phyloP scores from a whole-genome alignment of 1,284 basidiomycete species.

The Tausonia pullulans region DNA sequence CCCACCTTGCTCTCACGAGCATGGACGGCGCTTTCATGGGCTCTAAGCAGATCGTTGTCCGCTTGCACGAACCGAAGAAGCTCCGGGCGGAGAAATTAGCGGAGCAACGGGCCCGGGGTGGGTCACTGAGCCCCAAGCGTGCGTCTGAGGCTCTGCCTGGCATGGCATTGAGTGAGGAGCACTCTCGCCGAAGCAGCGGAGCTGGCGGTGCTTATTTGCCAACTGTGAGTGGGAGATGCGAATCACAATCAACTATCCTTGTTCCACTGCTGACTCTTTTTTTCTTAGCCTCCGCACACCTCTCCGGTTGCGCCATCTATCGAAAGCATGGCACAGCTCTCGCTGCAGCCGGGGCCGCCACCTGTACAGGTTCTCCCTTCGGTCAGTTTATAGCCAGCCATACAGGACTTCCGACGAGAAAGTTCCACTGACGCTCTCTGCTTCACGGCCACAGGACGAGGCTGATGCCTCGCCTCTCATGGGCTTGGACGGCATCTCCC shows the following conservation, averaged over 20 bases:
- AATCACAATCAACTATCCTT: too few species aligned
- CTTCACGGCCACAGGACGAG: conserved; percentile 37
- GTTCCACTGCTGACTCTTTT: not conserved
- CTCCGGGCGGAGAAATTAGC: conserved; percentile 76
- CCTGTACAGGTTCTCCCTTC: too few species aligned
- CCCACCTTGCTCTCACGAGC: conserved; percentile 54
- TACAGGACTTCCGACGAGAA: too few species aligned
- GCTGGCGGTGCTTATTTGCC: not conserved
- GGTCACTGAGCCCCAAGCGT: too few species aligned
- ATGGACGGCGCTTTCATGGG: conserved; percentile 65
- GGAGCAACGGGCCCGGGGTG: not conserved
- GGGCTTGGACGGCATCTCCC: not conserved
- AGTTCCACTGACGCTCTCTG: too few species aligned
- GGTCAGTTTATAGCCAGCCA: too few species aligned
- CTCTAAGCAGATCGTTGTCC: conserved; percentile 66
- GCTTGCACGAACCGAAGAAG: conserved; percentile 80
- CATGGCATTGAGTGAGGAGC: too few species aligned
- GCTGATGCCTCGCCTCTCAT: conserved; percentile 36
- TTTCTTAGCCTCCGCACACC: not conserved
- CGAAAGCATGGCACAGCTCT: too few species aligned
- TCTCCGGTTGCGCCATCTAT: not conserved
- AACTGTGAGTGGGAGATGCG: not conserved
- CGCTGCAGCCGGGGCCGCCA: too few species aligned
- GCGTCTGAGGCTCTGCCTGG: too few species aligned
- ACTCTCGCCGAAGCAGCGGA: too few species aligned